These are phyloP conservation scores for Digitaria exilis DNA, from an alignment of 202 grass and related monocot species.

Conservation along the genomic window DNA sequence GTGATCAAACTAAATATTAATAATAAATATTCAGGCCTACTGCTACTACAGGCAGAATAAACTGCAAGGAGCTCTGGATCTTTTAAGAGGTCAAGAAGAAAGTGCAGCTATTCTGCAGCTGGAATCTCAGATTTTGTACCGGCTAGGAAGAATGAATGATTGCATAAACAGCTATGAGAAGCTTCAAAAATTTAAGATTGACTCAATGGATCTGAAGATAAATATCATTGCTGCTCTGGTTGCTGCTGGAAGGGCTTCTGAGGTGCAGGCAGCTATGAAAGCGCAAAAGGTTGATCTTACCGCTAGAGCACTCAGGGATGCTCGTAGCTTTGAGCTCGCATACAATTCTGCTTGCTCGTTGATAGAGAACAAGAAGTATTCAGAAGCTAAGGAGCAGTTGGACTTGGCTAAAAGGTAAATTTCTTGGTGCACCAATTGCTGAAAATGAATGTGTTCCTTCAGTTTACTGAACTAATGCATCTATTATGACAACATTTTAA, in stretches of 20 bases:
- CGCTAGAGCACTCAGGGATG: slow-evolving; percentile 57
- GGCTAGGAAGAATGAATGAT: slow-evolving; percentile 78
- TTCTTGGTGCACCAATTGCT: slow-evolving; percentile 12
- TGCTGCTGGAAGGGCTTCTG: slow-evolving; percentile 74
- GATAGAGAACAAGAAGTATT: slow-evolving; percentile 85
- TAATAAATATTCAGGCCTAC: slow-evolving; percentile 68
- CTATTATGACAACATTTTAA: not conserved
- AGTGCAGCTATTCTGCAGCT: slow-evolving; percentile 72
- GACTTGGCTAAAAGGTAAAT: slow-evolving; percentile 83
- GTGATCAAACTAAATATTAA: not conserved
- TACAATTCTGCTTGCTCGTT: slow-evolving; percentile 94
- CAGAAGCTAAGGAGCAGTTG: slow-evolving; percentile 77
- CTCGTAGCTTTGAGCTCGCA: slow-evolving; percentile 84
- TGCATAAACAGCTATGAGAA: slow-evolving; percentile 88
- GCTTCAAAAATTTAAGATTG: slow-evolving; percentile 76
- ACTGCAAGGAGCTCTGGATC: slow-evolving; percentile 74
- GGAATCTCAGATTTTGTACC: slow-evolving; percentile 94
- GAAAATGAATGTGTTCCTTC: slow-evolving; percentile 1
- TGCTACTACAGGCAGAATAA: slow-evolving; percentile 95
- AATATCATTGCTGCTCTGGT: slow-evolving; percentile 85
- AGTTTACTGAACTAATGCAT: slow-evolving; percentile 1
- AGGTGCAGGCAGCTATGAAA: slow-evolving; percentile 80
- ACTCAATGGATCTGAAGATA: slow-evolving; percentile 88
- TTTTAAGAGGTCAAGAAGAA: slow-evolving; percentile 71
- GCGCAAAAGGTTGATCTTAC: slow-evolving; percentile 63